phyloP scores from a whole-genome alignment of 306 rosid species.

The Gillenia trifoliata region DNA sequence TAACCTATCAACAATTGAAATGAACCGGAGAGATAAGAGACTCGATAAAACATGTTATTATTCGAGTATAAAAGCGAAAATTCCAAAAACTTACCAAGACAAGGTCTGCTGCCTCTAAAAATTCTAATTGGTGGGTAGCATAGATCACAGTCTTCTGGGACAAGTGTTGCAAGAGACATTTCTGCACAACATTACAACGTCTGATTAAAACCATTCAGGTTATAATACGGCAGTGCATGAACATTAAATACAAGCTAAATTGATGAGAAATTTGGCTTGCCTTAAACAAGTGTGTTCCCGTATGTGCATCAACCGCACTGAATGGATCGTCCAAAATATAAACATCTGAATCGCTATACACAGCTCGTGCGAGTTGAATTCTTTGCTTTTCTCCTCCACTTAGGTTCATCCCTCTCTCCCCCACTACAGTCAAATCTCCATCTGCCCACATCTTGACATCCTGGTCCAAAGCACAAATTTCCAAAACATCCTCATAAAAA shows the following conservation, averaged over 20 bases:
- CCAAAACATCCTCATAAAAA: constrained; percentile 59
- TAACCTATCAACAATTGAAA: constrained; percentile 42
- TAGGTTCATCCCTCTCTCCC: constrained; percentile 87
- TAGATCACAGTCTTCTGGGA: constrained; percentile 77
- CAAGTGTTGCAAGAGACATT: constrained; percentile 72
- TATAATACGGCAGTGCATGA: no score
- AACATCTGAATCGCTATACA: constrained; percentile 77
- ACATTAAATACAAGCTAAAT: no score
- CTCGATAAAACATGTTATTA: not conserved
- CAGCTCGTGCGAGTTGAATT: constrained; percentile 88
- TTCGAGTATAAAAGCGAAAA: constrained; percentile 1
- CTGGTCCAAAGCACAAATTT: constrained; percentile 70
- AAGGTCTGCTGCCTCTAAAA: constrained; percentile 76
- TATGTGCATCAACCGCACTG: constrained; percentile 94
- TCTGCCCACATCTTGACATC: constrained; percentile 70
- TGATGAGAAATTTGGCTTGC: constrained; percentile 23
- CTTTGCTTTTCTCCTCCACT: constrained; percentile 96
- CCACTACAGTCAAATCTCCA: constrained; percentile 65
- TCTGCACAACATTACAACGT: constrained; percentile 48
- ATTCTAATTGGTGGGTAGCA: constrained; percentile 88
- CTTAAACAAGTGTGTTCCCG: constrained; percentile 78
- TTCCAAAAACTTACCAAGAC: constrained; percentile 50
- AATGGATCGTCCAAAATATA: constrained; percentile 91
- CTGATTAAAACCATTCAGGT: constrained; percentile 10
- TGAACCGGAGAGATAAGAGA: not conserved